Percentiles rank a stretch among this genome's conserved stretches.
These are phyloP conservation scores for Aspergillus hiratsukae DNA, from an alignment of 2,329 filamentous ascomycete genomes.

Conservation along the genomic window DNA sequence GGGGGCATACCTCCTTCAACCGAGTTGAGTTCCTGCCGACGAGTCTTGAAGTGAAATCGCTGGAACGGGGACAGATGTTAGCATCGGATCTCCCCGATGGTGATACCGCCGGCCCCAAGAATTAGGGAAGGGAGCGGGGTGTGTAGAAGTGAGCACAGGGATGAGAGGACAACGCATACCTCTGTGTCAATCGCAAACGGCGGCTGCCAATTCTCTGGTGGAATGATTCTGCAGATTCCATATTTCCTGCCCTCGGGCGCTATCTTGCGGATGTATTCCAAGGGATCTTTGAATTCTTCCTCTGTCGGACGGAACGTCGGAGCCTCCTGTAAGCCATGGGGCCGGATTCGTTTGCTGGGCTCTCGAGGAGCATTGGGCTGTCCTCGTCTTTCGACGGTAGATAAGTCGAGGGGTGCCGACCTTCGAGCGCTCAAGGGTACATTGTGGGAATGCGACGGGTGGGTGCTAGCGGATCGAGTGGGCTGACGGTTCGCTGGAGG, in stretches of 20 bases:
- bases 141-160: not conserved
- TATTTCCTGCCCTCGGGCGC: conserved; percentile 78
- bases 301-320: conserved; percentile 86
- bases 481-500: conserved; percentile 30
- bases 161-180: conserved; percentile 50
- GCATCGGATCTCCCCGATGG: conserved; percentile 8
- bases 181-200: conserved; percentile 95
- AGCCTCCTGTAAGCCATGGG: conserved; percentile 81
- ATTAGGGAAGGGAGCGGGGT: not conserved
- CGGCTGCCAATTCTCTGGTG: conserved; percentile 89
- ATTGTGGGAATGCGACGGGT: conserved; percentile 43
- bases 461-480: conserved; percentile 39
- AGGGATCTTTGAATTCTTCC: conserved; percentile 91
- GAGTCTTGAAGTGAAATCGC: conserved; percentile 95
- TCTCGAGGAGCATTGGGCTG: conserved; percentile 74
- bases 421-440: conserved; percentile 62
- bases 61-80: conserved; percentile 40
- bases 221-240: conserved; percentile 93
- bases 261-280: conserved; percentile 92
- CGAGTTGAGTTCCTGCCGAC: conserved; percentile 94
- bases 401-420: conserved; percentile 70
- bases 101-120: not conserved
- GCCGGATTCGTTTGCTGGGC: conserved; percentile 69
- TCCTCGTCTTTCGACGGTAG: conserved; percentile 86
- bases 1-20: conserved; percentile 80